Percentiles rank a stretch among this genome's conserved stretches.
phyloP scores from a whole-genome alignment of 2,329 filamentous ascomycete species.

The Hortaea werneckii region DNA sequence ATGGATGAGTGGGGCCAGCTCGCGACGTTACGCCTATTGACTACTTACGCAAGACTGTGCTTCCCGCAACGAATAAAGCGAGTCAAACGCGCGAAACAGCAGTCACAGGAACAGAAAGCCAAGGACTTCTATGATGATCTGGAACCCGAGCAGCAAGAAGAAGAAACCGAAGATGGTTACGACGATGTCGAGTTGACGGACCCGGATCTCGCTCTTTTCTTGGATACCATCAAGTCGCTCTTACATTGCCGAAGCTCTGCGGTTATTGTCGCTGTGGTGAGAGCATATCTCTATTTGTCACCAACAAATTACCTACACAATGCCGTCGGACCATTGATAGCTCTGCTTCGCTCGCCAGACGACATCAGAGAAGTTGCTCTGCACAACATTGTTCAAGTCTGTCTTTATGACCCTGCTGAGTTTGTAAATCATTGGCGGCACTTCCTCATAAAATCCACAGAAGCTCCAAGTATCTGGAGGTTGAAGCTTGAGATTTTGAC shows the following conservation, averaged over 20 bases:
- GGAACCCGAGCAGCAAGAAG: conserved; percentile 36
- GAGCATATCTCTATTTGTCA: conserved; percentile 76
- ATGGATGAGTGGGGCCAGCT: conserved; percentile 99
- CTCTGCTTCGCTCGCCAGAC: conserved; percentile 70
- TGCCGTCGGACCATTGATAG: conserved; percentile 74
- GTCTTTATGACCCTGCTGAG: conserved; percentile 60
- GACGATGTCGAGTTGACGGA: conserved; percentile 57
- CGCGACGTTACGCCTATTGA: conserved; percentile 70
- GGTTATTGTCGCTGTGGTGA: conserved; percentile 77
- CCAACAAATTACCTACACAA: conserved; percentile 64
- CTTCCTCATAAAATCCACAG: conserved; percentile 74
- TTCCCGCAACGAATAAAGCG: conserved; percentile 63
- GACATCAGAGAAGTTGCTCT: conserved; percentile 86
- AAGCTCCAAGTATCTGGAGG: conserved; percentile 73
- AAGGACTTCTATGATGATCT: conserved; percentile 69
- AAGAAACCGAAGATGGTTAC: conserved; percentile 34
- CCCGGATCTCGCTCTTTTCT: conserved; percentile 69
- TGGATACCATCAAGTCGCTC: conserved; percentile 72
- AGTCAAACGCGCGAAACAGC: conserved; percentile 37
- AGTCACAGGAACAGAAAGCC: conserved; percentile 29
- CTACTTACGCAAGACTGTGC: conserved; percentile 73
- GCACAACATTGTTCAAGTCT: conserved; percentile 92
- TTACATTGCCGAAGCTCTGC: conserved; percentile 88
- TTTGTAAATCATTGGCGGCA: conserved; percentile 84
- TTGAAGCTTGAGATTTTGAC: conserved; percentile 88